Conservation (phyloP, 306 rosid species). For the Acacia crassicarpa region DNA sequence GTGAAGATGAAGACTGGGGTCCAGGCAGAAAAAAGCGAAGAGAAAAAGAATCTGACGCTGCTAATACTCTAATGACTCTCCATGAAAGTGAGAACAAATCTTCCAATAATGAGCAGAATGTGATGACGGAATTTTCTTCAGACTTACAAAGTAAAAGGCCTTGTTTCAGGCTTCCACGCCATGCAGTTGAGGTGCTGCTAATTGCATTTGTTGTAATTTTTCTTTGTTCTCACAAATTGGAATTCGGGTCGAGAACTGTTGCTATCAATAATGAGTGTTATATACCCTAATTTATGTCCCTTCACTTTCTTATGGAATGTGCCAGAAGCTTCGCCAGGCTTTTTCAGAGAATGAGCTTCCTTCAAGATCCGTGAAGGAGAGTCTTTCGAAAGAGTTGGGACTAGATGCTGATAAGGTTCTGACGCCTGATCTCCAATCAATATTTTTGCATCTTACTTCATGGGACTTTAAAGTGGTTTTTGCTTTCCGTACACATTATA, state of each 20-base stretch:
- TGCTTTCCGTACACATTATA: slow-evolving; percentile 1
- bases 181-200: slow-evolving; percentile 70
- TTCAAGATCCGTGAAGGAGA: slow-evolving; percentile 63
- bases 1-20: slow-evolving; percentile 98
- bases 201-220: slow-evolving; percentile 20
- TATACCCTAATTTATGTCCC: slow-evolving; percentile 20
- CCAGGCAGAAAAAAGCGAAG: slow-evolving; percentile 71
- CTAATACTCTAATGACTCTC: slow-evolving; percentile 80
- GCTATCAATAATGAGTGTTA: neutral
- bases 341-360: slow-evolving; percentile 86
- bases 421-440: slow-evolving; percentile 3
- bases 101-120: slow-evolving; percentile 31
- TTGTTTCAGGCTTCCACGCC: slow-evolving; percentile 70
- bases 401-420: slow-evolving; percentile 76
- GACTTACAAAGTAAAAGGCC: slow-evolving; percentile 46
- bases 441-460: slow-evolving; percentile 10
- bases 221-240: neutral
- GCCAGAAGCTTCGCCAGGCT: slow-evolving; percentile 84
- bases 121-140: slow-evolving; percentile 25
- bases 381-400: slow-evolving; percentile 78
- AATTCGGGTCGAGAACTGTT: slow-evolving; percentile 9
- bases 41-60: slow-evolving; percentile 83
- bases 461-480: neutral
- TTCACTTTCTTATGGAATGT: slow-evolving; percentile 35
- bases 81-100: slow-evolving; percentile 58